These are phyloP conservation scores for Galeopsis tetrahit DNA, from an alignment of 257 asterid genomes.

Conservation along the genomic window DNA sequence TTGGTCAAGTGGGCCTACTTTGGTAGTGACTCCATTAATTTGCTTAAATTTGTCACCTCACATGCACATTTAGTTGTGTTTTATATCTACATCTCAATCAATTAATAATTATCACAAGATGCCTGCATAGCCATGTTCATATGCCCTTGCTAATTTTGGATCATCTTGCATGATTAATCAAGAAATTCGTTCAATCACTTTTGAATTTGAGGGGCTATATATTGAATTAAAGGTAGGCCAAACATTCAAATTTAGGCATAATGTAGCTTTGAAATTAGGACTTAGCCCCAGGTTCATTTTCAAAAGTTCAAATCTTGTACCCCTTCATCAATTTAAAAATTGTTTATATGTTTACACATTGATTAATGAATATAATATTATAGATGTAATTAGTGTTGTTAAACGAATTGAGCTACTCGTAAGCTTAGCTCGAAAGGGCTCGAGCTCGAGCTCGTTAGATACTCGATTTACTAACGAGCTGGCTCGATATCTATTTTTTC, in stretches of 20 bases:
- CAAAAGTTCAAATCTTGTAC: too few relatives aligned
- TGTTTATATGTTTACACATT: too few relatives aligned
- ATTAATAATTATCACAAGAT: slow-evolving; percentile 20
- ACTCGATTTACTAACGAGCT: too few relatives aligned
- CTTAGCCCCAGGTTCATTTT: too few relatives aligned
- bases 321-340: too few relatives aligned
- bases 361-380: too few relatives aligned
- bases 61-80: slow-evolving; percentile 31
- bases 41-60: slow-evolving; percentile 36
- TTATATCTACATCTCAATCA: slow-evolving; percentile 6
- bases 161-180: slow-evolving; percentile 1
- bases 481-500: too few relatives aligned
- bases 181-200: neutral
- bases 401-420: too few relatives aligned
- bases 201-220: neutral
- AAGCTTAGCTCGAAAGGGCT: too few relatives aligned
- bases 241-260: neutral
- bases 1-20: slow-evolving; percentile 35
- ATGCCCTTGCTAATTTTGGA: neutral
- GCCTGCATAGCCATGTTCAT: neutral
- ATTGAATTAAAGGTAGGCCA: neutral
- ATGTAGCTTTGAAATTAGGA: too few relatives aligned
- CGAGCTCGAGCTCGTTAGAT: too few relatives aligned
- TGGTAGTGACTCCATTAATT: slow-evolving; percentile 28
- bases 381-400: too few relatives aligned